These are phyloP conservation scores for Priceomyces fermenticarens DNA, from an alignment of 805 yeast genomes.

Conservation along the genomic window DNA sequence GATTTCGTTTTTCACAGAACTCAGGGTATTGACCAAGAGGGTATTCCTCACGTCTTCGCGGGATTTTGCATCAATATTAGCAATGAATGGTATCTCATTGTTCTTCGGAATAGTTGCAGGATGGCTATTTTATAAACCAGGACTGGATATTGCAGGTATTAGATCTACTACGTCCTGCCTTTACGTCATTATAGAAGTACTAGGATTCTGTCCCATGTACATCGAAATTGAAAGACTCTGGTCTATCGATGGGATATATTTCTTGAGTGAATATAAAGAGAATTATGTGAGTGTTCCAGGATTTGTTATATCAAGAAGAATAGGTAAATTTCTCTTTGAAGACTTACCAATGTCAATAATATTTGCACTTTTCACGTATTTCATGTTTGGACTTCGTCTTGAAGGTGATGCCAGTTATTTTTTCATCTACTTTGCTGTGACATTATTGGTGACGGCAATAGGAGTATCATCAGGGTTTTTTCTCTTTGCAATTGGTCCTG, in stretches of 20 bases:
- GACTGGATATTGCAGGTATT: slow-evolving; percentile 57
- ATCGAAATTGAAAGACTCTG: slow-evolving; percentile 39
- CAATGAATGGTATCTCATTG: slow-evolving; percentile 38
- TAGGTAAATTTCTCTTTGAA: slow-evolving; percentile 65
- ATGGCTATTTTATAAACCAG: slow-evolving; percentile 72
- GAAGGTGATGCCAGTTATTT: slow-evolving; percentile 37
- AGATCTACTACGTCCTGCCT: slow-evolving; percentile 47
- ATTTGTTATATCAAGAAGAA: slow-evolving; percentile 60
- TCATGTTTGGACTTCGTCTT: slow-evolving; percentile 69
- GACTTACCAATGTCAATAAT: slow-evolving; percentile 62
- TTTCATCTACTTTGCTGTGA: slow-evolving; percentile 59
- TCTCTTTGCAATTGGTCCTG: slow-evolving; percentile 55
- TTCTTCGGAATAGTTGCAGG: slow-evolving; percentile 64
- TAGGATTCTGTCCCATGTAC: slow-evolving; percentile 40
- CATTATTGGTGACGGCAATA: slow-evolving; percentile 53
- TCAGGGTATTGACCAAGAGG: slow-evolving; percentile 32
- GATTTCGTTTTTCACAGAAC: slow-evolving; percentile 27
- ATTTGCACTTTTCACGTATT: slow-evolving; percentile 63
- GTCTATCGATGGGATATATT: slow-evolving; percentile 34
- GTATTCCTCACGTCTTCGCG: slow-evolving; percentile 30
- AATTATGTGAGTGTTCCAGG: slow-evolving; percentile 65
- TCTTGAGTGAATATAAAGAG: slow-evolving; percentile 64
- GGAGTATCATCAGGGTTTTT: slow-evolving; percentile 54
- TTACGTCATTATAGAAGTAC: slow-evolving; percentile 36
- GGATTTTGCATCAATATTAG: slow-evolving; percentile 29